Evolutionary conservation across 257 asterid species (phyloP).

Genomic region (Eucommia ulmoides): DNA sequence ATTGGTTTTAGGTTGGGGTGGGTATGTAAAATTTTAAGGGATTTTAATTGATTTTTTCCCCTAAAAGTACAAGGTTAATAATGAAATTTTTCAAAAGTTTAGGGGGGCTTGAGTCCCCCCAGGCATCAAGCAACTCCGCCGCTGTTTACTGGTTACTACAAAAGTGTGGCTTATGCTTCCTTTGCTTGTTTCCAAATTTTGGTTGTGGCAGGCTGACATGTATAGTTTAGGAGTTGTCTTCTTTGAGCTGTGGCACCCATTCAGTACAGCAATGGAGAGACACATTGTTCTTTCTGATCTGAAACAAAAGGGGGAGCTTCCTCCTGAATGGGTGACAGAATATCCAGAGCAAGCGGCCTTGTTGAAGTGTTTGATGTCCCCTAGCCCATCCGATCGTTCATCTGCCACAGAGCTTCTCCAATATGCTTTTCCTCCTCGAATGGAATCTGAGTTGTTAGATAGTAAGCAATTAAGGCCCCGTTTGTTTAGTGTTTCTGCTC

Average conservation of each 20-base stretch:
- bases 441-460: slow-evolving; percentile 80
- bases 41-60: slow-evolving; percentile 4
- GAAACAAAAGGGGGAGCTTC: slow-evolving; percentile 80
- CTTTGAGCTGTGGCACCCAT: slow-evolving; percentile 97
- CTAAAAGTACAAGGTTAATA: too few relatives aligned
- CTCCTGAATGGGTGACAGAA: slow-evolving; percentile 65
- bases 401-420: slow-evolving; percentile 91
- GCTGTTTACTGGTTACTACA: too few relatives aligned
- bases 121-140: too few relatives aligned
- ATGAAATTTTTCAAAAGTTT: too few relatives aligned
- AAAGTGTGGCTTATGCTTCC: slow-evolving; percentile 8
- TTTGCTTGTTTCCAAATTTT: slow-evolving; percentile 15
- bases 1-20: too few relatives aligned
- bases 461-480: slow-evolving; percentile 37
- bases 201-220: slow-evolving; percentile 76
- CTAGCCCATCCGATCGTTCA: slow-evolving; percentile 90
- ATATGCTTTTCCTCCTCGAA: slow-evolving; percentile 82
- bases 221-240: slow-evolving; percentile 87
- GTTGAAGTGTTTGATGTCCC: slow-evolving; percentile 56
- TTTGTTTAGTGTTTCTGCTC: slow-evolving; percentile 8
- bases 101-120: too few relatives aligned
- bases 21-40: too few relatives aligned
- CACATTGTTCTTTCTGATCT: slow-evolving; percentile 74
- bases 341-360: slow-evolving; percentile 82
- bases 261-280: slow-evolving; percentile 95